Evolutionary conservation across 371 early-diverging fungal species (phyloP).

Genomic region (Mucor irregularis): DNA sequence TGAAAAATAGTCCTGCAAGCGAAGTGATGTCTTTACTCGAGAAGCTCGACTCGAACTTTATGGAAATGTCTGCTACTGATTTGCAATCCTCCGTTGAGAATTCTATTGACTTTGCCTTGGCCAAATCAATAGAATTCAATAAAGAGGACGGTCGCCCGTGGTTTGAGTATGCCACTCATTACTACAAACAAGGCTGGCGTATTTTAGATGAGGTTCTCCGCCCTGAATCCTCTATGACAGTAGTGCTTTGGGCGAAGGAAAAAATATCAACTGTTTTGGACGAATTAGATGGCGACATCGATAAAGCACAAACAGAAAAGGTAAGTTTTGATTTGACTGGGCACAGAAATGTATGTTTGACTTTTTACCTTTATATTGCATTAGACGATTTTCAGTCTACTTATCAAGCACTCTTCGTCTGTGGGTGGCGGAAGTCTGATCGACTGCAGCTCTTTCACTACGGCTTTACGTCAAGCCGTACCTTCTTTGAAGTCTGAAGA

Average conservation of each 20-base stretch:
- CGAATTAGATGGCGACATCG: background rate
- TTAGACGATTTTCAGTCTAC: slow-evolving; percentile 13
- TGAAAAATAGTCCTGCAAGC: slow-evolving; percentile 22
- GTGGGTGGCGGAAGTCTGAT: background rate
- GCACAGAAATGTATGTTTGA: background rate
- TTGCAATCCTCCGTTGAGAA: slow-evolving; percentile 33
- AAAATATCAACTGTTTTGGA: slow-evolving; percentile 1
- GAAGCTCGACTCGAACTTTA: background rate
- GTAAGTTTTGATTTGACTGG: background rate
- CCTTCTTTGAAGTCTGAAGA: slow-evolving; percentile 8
- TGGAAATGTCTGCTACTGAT: background rate
- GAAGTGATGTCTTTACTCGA: slow-evolving; percentile 6
- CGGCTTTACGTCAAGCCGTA: slow-evolving; percentile 11
- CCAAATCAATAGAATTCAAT: slow-evolving; percentile 32
- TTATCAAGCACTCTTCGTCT: slow-evolving; percentile 17
- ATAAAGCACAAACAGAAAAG: slow-evolving; percentile 16
- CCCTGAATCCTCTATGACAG: slow-evolving; percentile 17
- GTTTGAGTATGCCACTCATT: slow-evolving; percentile 64
- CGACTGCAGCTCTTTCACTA: background rate
- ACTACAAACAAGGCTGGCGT: slow-evolving; percentile 64
- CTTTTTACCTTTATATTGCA: background rate
- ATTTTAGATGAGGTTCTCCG: slow-evolving; percentile 54
- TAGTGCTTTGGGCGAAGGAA: slow-evolving; percentile 30
- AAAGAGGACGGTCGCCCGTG: slow-evolving; percentile 52
- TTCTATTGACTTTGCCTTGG: slow-evolving; percentile 25